Evolutionary conservation across 2,329 filamentous ascomycete genomes (phyloP).

Genomic region (Domatiomyces catenatus): DNA sequence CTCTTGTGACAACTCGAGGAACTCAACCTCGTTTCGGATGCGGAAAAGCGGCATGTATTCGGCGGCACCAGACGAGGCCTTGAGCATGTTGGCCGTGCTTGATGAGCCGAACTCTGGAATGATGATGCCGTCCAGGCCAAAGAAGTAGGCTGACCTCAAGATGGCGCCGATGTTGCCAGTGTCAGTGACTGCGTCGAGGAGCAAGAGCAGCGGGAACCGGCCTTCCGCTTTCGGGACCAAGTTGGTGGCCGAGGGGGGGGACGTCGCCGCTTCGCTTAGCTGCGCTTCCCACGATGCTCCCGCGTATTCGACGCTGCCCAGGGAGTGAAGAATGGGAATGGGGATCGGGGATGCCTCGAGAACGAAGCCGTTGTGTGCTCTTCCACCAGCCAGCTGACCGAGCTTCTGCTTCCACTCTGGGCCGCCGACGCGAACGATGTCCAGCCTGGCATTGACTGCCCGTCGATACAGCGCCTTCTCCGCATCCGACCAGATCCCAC

Average conservation of each 20-base stretch:
- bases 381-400: slow-evolving; percentile 65
- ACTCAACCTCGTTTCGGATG: slow-evolving; percentile 50
- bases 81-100: slow-evolving; percentile 59
- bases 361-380: slow-evolving; percentile 81
- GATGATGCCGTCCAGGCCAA: slow-evolving; percentile 73
- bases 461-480: slow-evolving; percentile 4
- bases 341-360: slow-evolving; percentile 77
- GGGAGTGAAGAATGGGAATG: slow-evolving; percentile 30
- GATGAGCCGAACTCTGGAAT: slow-evolving; percentile 62
- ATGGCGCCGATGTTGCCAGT: slow-evolving; percentile 84
- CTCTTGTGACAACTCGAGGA: slow-evolving; percentile 51
- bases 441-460: slow-evolving; percentile 5
- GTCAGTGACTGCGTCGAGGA: slow-evolving; percentile 45
- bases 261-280: neutral
- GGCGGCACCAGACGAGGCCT: slow-evolving; percentile 74
- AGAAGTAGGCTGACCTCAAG: slow-evolving; percentile 71
- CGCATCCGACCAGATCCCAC: neutral
- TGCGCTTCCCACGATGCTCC: neutral
- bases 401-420: slow-evolving; percentile 50
- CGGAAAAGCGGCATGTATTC: slow-evolving; percentile 64
- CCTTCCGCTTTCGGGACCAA: slow-evolving; percentile 7
- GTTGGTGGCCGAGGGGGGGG: neutral
- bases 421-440: slow-evolving; percentile 17
- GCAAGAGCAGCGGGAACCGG: slow-evolving; percentile 27
- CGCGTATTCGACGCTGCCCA: neutral